Conservation (phyloP, 305 asterid genomes). For the Fraxinus sp. region DNA sequence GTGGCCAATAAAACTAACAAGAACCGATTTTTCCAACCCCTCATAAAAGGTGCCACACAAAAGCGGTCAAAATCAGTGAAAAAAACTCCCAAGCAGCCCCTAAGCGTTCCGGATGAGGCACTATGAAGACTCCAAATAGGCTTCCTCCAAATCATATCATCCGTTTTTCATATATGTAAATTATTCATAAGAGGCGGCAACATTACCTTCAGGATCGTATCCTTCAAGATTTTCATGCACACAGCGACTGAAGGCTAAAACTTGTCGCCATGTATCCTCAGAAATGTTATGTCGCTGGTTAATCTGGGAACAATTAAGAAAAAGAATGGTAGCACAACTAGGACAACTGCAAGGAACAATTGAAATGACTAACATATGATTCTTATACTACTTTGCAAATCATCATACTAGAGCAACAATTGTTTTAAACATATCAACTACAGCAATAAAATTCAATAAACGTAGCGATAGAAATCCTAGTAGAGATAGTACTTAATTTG, state of each 20-base stretch:
- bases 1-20: too few species aligned
- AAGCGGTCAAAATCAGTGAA: too few species aligned
- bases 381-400: background rate
- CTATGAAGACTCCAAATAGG: background rate
- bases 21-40: too few species aligned
- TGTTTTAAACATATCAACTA: background rate
- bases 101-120: background rate
- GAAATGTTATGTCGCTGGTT: constrained; percentile 90
- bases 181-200: background rate
- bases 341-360: background rate
- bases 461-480: background rate
- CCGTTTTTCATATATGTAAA: background rate
- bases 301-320: constrained; percentile 38
- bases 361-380: background rate
- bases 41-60: too few species aligned
- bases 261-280: constrained; percentile 96
- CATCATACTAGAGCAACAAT: background rate
- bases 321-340: background rate
- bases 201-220: constrained; percentile 87
- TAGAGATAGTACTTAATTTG: background rate
- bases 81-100: too few species aligned
- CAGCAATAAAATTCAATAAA: background rate
- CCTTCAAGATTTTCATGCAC: constrained; percentile 97
- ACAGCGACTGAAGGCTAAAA: constrained; percentile 82
- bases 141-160: background rate